phyloP scores from a whole-genome alignment of 1,284 basidiomycete species.

The Leucocoprinus gongylophorus region DNA sequence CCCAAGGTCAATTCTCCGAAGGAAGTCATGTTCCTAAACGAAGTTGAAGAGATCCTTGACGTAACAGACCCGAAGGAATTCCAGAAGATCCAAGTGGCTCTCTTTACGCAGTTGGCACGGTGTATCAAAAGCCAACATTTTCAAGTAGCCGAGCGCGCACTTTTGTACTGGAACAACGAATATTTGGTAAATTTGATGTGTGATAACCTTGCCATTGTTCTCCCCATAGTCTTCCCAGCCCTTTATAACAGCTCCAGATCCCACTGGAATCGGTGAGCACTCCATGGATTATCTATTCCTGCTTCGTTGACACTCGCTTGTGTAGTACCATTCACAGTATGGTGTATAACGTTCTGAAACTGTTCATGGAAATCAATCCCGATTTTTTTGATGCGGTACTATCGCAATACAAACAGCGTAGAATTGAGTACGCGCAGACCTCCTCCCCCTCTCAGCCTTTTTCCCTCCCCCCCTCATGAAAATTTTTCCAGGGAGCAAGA shows the following conservation, averaged over 20 bases:
- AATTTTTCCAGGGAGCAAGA: slow-evolving; percentile 65
- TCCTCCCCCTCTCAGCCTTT: not conserved
- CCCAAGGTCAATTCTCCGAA: slow-evolving; percentile 99
- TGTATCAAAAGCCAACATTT: slow-evolving; percentile 99
- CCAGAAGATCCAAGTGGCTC: slow-evolving; percentile 89
- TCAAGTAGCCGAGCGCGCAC: slow-evolving; percentile 92
- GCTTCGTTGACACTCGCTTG: slow-evolving; percentile 13
- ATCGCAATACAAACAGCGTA: slow-evolving; percentile 88
- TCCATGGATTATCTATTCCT: slow-evolving; percentile 8
- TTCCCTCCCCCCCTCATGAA: slow-evolving; percentile 15
- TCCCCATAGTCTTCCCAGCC: slow-evolving; percentile 98
- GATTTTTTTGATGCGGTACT: slow-evolving; percentile 93
- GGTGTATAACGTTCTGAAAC: slow-evolving; percentile 97
- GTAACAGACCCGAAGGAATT: slow-evolving; percentile 98
- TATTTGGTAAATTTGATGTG: slow-evolving; percentile 99
- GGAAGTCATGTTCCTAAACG: slow-evolving; percentile 99
- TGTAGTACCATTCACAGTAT: slow-evolving; percentile 94
- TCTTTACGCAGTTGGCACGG: slow-evolving; percentile 92
- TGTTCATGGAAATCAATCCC: slow-evolving; percentile 99
- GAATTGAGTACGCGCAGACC: slow-evolving; percentile 59
- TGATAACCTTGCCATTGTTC: slow-evolving; percentile 84
- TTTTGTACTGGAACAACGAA: slow-evolving; percentile 99
- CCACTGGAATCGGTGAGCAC: slow-evolving; percentile 93
- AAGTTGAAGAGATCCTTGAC: slow-evolving; percentile 98
- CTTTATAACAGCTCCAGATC: slow-evolving; percentile 95